Conservation (phyloP, 2,329 filamentous ascomycete genomes). For the Epichloe sp. region DNA sequence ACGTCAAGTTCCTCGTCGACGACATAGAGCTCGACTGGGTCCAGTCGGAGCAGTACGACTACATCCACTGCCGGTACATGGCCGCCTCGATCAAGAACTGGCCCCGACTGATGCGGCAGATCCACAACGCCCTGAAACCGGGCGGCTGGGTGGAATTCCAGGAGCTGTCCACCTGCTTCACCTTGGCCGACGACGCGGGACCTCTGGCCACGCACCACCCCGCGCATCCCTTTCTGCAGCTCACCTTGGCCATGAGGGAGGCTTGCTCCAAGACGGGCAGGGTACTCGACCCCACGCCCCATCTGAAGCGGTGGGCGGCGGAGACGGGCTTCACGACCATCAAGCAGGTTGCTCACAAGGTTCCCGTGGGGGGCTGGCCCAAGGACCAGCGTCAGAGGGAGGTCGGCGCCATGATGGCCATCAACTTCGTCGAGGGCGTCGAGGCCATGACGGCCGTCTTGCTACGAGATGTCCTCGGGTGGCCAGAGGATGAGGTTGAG, state of each 20-base stretch:
- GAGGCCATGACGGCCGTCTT: constrained; percentile 25
- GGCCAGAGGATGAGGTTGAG: constrained; percentile 31
- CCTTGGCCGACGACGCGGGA: constrained; percentile 23
- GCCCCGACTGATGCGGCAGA: constrained; percentile 13
- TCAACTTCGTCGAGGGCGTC: constrained; percentile 24
- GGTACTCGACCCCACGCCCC: constrained; percentile 17
- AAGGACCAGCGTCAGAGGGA: constrained; percentile 26
- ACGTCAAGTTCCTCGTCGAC: constrained; percentile 45
- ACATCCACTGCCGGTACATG: constrained; percentile 23
- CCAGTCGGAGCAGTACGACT: constrained; percentile 15
- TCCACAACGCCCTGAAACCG: constrained; percentile 25
- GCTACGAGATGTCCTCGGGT: constrained; percentile 24
- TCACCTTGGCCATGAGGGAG: constrained; percentile 12
- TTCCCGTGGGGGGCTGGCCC: constrained; percentile 26
- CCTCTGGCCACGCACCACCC: constrained; percentile 15
- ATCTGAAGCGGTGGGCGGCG: constrained; percentile 15
- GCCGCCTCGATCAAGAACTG: constrained; percentile 21
- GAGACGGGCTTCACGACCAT: constrained; percentile 25
- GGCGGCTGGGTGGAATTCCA: constrained; percentile 35
- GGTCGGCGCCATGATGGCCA: constrained; percentile 25
- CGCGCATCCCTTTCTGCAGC: constrained; percentile 21
- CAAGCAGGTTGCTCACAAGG: constrained; percentile 18
- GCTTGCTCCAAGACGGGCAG: constrained; percentile 17
- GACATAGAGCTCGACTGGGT: constrained; percentile 44
- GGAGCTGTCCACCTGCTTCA: constrained; percentile 23